Conservation (phyloP, 257 asterid species). For the Solanum microdontum region DNA sequence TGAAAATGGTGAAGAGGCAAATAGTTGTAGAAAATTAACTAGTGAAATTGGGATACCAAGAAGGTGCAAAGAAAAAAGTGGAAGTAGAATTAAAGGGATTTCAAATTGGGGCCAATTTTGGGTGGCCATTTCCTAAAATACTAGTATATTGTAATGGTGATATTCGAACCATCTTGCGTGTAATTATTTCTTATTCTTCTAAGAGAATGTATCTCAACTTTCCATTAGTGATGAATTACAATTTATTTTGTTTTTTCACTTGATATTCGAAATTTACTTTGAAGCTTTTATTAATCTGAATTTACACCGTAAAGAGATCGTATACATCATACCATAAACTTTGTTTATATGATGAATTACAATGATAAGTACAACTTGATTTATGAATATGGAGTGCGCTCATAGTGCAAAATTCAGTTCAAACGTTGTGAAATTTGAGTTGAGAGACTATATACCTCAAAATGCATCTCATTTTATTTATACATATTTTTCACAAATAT, state of each 20-base stretch:
- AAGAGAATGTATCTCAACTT: background rate
- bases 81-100: background rate
- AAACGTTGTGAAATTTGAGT: too few species aligned
- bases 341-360: background rate
- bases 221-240: background rate
- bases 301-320: background rate
- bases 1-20: background rate
- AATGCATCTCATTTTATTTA: too few species aligned
- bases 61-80: background rate
- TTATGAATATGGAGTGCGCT: background rate
- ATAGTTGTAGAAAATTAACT: background rate
- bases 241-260: background rate
- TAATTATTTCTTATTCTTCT: background rate
- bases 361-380: background rate
- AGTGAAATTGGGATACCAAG: background rate
- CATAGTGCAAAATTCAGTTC: too few species aligned
- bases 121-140: background rate
- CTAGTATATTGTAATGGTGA: background rate
- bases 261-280: accelerated
- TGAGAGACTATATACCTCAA: background rate
- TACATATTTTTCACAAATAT: background rate
- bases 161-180: background rate
- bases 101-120: background rate
- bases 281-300: accelerated
- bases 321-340: too few species aligned